Evolutionary conservation across 768 basidiomycete species (phyloP), one percentile per base, ranked within the genome.

Genomic region (Omphalotus guepiniiformis): DNA sequence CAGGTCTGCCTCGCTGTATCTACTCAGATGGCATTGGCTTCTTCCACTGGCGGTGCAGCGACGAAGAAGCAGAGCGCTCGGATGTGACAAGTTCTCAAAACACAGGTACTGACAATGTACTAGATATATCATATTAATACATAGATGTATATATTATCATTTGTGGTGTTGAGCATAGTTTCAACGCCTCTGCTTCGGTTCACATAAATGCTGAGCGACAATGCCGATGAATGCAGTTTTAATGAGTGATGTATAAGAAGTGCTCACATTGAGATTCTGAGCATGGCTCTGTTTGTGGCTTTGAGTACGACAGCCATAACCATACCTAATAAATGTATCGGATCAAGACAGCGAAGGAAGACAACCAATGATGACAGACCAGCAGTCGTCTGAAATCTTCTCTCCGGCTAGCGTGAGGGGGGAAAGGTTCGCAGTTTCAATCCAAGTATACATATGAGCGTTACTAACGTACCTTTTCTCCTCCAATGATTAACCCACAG

Each of bases 1-100:
- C 82, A 84, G 54, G 65, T 78, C n/a, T 86, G 84, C 53, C 63
- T 86, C 23, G 81, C 76, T 13, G 68, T 75, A 19, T 73, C 79
- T 9, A 80, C 75, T 11, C 83, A 85, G 60, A 79, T 84, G 78
- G 73, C 75, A 1, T 60, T 82, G 52, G 62, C 68, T 5, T 50
- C 83, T 6, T 70, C 73, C 1, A 65, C 70, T 52, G 68, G 9
- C 30, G n/a, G 30, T n/a, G n/a, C n/a, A n/a, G n/a, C n/a, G n/a
- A n/a, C n/a, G n/a, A n/a, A n/a, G n/a, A n/a, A n/a, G n/a, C n/a
- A n/a, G n/a, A n/a, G n/a, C n/a, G n/a, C n/a, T n/a, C n/a, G n/a
- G n/a, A n/a, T n/a, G n/a, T n/a, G n/a, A n/a, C n/a, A n/a, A n/a
- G n/a, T n/a, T n/a, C n/a, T n/a, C n/a, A n/a, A n/a, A n/a, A n/a